Base-by-base conservation (phyloP, 768 basidiomycete species). In the Lentinus tigrinus region DNA sequence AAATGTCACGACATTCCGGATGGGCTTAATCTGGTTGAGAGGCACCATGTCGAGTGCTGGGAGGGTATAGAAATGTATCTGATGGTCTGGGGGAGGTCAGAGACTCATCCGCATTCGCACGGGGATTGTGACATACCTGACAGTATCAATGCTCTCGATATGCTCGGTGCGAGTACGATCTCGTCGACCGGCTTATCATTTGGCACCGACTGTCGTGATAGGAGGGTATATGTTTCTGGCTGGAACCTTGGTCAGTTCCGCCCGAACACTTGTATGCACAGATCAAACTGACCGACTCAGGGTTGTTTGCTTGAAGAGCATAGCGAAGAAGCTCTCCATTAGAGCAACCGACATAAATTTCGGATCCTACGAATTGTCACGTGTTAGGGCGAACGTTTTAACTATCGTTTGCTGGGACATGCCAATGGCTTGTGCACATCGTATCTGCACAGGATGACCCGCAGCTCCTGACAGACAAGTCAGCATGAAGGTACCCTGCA, bases 281-380 rank as follows among this genome's bases (percentile, higher is more conserved):
- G 14, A 14, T 2, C 43, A 7, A 50, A 69, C 78, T 56, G 59
- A 83, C 84, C 65, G 78, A 75, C 63, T 72, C 76, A 23, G 80
- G 72, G 60, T 79, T 77, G 63, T 83, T 84, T 3, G 78, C 79
- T 64, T 88, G 87, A 21, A 91, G 76, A 1, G 87, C 80, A 68
- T 89, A 95, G 42, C 93, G 87, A 36, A 94, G 74, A 8, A 97
- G 78, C 63, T 92, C 85, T 21, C 95, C 93, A 58, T 94, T 92
- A 21, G 86, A 84, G 60, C 89, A 89, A 13, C 93, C 95, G 13
- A 93, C 81, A 63, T 94, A 95, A 24, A 96, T 82, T 66, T 97
- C 94, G 40, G 86, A 85, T 31, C 87, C 91, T 92, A 52, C 11
- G 53, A 56, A 54, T 9, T 7, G 11, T 8, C 52, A 51, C 19